Base-by-base conservation (phyloP, 305 asterid species). In the Fraxinus dipetala region DNA sequence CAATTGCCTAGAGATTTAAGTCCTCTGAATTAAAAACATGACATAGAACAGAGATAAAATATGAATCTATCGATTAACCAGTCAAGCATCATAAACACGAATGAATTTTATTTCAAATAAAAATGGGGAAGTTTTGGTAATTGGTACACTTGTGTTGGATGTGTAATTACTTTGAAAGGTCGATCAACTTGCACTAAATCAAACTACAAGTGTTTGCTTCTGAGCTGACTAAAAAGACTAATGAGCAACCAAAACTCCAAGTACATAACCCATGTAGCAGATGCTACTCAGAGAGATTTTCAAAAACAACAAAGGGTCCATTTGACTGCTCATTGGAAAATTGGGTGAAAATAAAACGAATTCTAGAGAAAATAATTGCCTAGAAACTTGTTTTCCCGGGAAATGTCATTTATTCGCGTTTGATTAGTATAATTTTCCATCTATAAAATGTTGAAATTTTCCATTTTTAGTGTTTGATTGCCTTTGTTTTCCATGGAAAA, bases 1-100 rank as follows among this genome's bases (percentile, higher is more conserved):
- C 81, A 82, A 69, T 78, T 63, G 18, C 35, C 18, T 26, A 59
- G 40, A 72, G 36, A 79, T 34, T 11, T 16, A 75, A 56, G 59
- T 63, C 28, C 78, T 65, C 54, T 28, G 14, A 13, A 48, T 16
- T 65, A 54, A 8, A 30, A 65, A 26, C 72, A 65, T 3, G 35
- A 65, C 72, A 65, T 11, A 22, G 72, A 65, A 65, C 35, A 9
- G 30, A 65, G 31, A 26, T 1, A 26, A 65, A 16, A 26, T 63
- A 9, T 24, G 24, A 26, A 8, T 10, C n/a, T 24, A 61, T 9
- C 3, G 2, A 24, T 22, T 61, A 61, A 61, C 32, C 72, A 22
- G 5, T 6, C 32, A 63, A 24, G 16, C 32, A 59, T 63, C 32
- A 65, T 65, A 28, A 67, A 67, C 36, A 11, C 1, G 74, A 67